Evolutionary conservation across 345 rosid species (phyloP).

Genomic region (Syzygium aromaticum): DNA sequence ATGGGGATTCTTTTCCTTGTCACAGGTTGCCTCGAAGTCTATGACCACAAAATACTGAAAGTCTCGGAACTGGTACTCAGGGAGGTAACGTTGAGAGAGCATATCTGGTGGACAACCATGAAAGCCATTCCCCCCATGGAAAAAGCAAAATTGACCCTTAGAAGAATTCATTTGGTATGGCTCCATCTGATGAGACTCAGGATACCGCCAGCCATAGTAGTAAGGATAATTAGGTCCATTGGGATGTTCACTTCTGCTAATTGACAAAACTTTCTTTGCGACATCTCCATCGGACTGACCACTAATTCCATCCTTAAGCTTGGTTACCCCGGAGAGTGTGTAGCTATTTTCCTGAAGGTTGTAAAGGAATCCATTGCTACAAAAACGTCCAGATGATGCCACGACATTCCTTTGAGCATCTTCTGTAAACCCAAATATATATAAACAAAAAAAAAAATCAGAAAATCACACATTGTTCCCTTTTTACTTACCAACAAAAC

Average conservation of each 20-base stretch:
- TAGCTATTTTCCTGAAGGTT: conserved; percentile 24
- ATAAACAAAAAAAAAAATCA: background rate
- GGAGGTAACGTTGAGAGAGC: conserved; percentile 24
- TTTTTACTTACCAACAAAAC: background rate
- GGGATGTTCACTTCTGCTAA: conserved; percentile 22
- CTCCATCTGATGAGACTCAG: conserved; percentile 29
- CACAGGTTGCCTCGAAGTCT: conserved; percentile 46
- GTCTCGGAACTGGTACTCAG: conserved; percentile 38
- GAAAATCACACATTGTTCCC: background rate
- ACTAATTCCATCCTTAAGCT: conserved; percentile 25
- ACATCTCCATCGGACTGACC: conserved; percentile 21
- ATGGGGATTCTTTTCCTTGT: conserved; percentile 37
- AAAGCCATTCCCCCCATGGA: conserved; percentile 29
- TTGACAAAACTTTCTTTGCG: conserved; percentile 18
- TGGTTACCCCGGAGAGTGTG: conserved; percentile 23
- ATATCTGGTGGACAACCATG: conserved; percentile 27
- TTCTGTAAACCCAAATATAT: conserved; percentile 13
- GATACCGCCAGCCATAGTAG: conserved; percentile 26
- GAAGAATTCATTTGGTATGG: conserved; percentile 27
- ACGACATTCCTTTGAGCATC: conserved; percentile 34
- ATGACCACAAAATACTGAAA: conserved; percentile 42
- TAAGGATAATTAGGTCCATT: conserved; percentile 31
- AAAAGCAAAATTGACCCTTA: conserved; percentile 32
- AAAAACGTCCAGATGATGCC: conserved; percentile 47
- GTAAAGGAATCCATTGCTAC: conserved; percentile 29